Evolutionary conservation across 306 rosid species (phyloP).

Genomic region (Rosa lucieae): DNA sequence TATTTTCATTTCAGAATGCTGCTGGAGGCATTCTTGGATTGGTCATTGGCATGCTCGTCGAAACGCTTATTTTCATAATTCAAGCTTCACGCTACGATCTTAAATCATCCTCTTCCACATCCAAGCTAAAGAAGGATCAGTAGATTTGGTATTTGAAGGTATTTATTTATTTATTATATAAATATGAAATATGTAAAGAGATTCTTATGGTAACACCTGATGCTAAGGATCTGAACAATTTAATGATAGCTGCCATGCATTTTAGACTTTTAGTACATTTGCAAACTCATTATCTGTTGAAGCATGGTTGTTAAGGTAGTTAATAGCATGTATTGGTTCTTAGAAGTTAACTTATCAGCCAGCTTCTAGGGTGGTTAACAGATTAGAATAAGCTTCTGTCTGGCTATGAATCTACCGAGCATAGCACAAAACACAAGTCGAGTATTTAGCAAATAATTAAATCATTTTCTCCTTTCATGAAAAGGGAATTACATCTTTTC

Average conservation of each 20-base stretch:
- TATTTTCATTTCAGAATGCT: conserved; percentile 57
- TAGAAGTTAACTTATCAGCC: background rate
- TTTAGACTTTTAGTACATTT: background rate
- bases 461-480: background rate
- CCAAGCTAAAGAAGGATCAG: conserved; percentile 64
- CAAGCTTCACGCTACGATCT: conserved; percentile 44
- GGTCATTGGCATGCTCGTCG: conserved; percentile 86
- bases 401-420: background rate
- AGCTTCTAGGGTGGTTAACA: background rate
- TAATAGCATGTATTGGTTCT: background rate
- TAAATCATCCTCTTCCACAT: conserved; percentile 43
- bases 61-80: conserved; percentile 85
- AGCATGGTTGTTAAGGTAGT: background rate
- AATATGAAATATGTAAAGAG: background rate
- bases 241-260: background rate
- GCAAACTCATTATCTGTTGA: background rate
- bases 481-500: background rate
- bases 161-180: background rate
- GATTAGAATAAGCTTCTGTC: background rate
- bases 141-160: conserved; percentile 26
- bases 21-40: conserved; percentile 90
- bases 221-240: background rate
- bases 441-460: background rate
- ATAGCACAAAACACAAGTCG: background rate
- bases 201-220: background rate